Percentiles rank a stretch among this genome's conserved stretches.
Conservation (phyloP, 2,329 filamentous ascomycete genomes). For the Claviceps quebecensis region DNA sequence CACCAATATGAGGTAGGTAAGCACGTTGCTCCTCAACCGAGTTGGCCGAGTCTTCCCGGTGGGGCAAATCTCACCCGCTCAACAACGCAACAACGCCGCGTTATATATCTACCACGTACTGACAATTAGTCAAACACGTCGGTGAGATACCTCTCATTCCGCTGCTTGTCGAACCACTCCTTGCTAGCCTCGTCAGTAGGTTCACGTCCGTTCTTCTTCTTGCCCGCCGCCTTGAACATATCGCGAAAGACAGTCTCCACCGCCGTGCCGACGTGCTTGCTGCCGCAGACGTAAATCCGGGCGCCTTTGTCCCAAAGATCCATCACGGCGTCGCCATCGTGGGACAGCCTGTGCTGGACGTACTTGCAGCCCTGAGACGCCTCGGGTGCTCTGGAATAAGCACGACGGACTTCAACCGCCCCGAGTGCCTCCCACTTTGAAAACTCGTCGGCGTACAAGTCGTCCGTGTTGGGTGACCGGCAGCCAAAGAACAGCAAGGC, state of each 20-base stretch:
- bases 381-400: constrained; percentile 35
- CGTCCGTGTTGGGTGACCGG: constrained; percentile 37
- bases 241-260: constrained; percentile 26
- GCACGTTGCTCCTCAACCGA: too few relatives aligned
- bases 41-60: too few relatives aligned
- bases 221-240: constrained; percentile 20
- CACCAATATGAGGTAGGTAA: too few relatives aligned
- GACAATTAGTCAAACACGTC: constrained; percentile 42
- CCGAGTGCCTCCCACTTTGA: constrained; percentile 45
- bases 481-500: constrained; percentile 55
- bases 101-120: too few relatives aligned
- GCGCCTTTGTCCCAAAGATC: constrained; percentile 30
- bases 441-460: constrained; percentile 46
- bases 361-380: constrained; percentile 33
- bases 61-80: too few relatives aligned
- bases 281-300: constrained; percentile 53
- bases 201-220: constrained; percentile 10
- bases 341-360: constrained; percentile 30
- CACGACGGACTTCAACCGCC: constrained; percentile 44
- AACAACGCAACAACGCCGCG: too few relatives aligned
- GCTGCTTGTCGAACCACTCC: constrained; percentile 33
- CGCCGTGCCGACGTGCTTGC: constrained; percentile 33
- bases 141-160: constrained; percentile 42
- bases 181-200: constrained; percentile 25
- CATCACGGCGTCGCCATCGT: constrained; percentile 21